Evolutionary conservation across 2,329 filamentous ascomycete genomes (phyloP), one percentile per base, ranked within the genome.

Genomic region (Ascochyta rabiei): DNA sequence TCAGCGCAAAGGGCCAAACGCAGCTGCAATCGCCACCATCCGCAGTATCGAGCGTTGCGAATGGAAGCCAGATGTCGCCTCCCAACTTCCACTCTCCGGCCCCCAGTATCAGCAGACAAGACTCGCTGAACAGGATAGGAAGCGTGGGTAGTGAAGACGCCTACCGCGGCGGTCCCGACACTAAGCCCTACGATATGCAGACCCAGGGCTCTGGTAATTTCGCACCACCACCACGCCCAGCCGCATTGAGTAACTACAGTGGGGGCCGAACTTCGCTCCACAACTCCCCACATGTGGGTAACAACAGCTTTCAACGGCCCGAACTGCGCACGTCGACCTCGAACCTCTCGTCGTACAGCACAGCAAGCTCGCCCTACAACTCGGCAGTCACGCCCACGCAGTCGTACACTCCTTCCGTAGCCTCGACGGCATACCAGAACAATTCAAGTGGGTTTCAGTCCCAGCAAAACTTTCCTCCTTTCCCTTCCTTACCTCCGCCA

Each of bases 401-500:
- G 68, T 67, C 81, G 80, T 67, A 77, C 78, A 48, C 76, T 63
- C 61, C 77, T 67, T 66, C 82, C 75, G 41, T 78, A 8, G 56
- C 64, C 76, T 40, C 83, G 80, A 52, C 71, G 72, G 37, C 66
- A 60, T 75, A 72, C 51, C 70, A 69, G 42, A 60, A 44, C 44
- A 71, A 58, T 26, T 71, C 73, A 48, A 71, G 74, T 56, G 71
- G 75, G 35, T 89, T 86, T 67, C 82, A 86, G 21, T 74, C 80
- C 33, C 83, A 87, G 51, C 82, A 86, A 59, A 86, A 82, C 59
- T 86, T 87, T 56, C 80, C 85, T 26, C 81, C 83, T 0, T 87
- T 89, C 63, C 82, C 71, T 8, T 69, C 81, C 53, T 75, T 89
- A 41, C 85, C 86, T 31, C 86, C 41, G 82, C 86, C 26, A 82